Base-by-base conservation (phyloP, 192 early-diverging fungal genomes). In the Backusella tuberculispora region DNA sequence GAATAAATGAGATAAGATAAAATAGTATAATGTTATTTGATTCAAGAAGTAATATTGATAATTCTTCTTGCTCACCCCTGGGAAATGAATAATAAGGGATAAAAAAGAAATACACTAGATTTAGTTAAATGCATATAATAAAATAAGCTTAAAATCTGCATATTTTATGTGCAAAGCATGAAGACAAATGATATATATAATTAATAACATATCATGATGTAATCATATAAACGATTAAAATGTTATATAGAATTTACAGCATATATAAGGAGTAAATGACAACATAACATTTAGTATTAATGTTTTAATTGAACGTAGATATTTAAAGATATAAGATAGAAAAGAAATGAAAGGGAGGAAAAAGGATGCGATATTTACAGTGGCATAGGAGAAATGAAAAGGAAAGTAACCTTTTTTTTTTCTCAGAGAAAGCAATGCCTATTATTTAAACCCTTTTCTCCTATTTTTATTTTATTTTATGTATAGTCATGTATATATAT, bases 391-490 rank as follows among this genome's bases (percentile, higher is more conserved):
- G 50, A 53, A 19, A 53, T 19, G 5, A 53, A 53, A 53, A 53
- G 29, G 29, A 34, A 2, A 34, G 29, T 34, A 2, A 34, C 2
- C 0, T 53, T 9, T 19, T 9, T 19, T 19, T 19, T 53, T 53
- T 53, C n/a, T 60, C 53, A 60, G 13, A 60, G 21, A 60, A 60
- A 26, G 10, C 21, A 26, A 60, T 24, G n/a, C 6, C 19, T 50
- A 24, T 2, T 19, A 1, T 60, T 60, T 60, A 8, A 60, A 7
- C 26, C 7, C 53, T 60, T 60, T 60, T 60, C 53, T 60, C 53
- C 21, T 60, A 60, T 24, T 53, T 53, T n/a, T n/a, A n/a, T n/a
- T n/a, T n/a, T n/a, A n/a, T n/a, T 60, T 26, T 19, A 60, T 60
- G 48, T 26, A 26, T 60, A 24, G 1, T 60, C 21, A 60, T 26